Percentiles rank a stretch among this genome's conserved stretches.
phyloP scores from a whole-genome alignment of 208 protist species.

The Angomonas desouzai region DNA sequence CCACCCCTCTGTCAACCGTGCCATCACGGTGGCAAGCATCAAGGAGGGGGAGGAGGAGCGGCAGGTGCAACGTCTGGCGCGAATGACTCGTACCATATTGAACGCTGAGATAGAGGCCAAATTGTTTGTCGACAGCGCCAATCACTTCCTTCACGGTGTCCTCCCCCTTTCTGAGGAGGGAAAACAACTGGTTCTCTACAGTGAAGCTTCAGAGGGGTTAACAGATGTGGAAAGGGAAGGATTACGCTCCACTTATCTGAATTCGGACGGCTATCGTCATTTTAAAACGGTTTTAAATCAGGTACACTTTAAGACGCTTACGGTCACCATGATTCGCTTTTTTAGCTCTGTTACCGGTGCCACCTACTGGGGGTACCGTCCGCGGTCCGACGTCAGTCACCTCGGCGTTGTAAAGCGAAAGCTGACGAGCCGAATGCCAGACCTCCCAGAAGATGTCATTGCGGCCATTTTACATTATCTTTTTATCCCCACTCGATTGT shows the following conservation, averaged over 20 bases:
- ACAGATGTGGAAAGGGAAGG: neutral
- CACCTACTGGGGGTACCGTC: neutral
- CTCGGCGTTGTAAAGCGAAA: neutral
- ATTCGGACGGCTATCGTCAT: neutral
- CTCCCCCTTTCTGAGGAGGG: neutral
- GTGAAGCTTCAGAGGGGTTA: neutral
- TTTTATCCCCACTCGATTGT: constrained; percentile 2
- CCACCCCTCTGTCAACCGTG: too few species aligned
- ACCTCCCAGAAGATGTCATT: neutral
- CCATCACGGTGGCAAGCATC: too few species aligned
- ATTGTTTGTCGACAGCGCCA: neutral
- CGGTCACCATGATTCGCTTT: neutral
- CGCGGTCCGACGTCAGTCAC: neutral
- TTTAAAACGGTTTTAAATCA: neutral
- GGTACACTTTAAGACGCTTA: neutral
- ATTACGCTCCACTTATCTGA: neutral
- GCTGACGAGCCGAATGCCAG: neutral
- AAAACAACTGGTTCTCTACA: neutral
- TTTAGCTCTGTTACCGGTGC: neutral
- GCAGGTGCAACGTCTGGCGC: neutral
- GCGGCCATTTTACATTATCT: constrained; percentile 5
- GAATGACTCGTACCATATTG: neutral
- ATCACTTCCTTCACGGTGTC: neutral
- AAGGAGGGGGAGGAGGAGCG: too few species aligned
- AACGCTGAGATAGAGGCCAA: neutral